Base-by-base conservation (phyloP, 2,329 filamentous ascomycete genomes). In the Nemania bipapillata region DNA sequence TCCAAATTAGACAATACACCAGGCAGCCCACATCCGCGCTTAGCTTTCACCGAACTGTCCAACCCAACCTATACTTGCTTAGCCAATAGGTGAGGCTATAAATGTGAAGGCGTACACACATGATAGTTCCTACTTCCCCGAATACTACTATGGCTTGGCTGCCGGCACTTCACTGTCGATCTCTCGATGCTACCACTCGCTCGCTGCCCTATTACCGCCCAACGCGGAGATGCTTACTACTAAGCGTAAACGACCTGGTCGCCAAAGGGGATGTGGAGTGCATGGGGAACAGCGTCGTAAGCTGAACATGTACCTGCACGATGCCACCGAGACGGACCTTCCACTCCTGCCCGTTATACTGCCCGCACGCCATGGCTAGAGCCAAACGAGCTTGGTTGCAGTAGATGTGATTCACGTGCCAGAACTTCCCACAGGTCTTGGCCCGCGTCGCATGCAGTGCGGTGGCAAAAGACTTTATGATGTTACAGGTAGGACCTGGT, bases 381-480 rank as follows among this genome's bases (percentile, higher is more conserved):
- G 4, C 30, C 30, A 32, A 32, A 32, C 9, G 30, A 32, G 30
- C 4, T 4, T 9, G 30, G 9, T 32, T 32, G 30, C 30, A 32
- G 30, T 9, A 32, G 9, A 32, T 4, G 9, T 32, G 30, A 50
- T n/a, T 28, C 47, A 50, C 47, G 47, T 50, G 40, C 40, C 40
- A 20, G 40, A 6, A 17, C 9, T 12, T 3, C 47, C 24, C 5
- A 9, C 22, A n/a, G 8, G 17, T 15, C 47, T 11, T n/a, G 20
- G 47, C 30, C 9, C 4, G 54, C 12, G 54, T 28, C 20, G 54
- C 24, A 42, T 42, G 35, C 22, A 28, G 35, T 26, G 11, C 35
- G 32, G 54, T 56, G 35, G 26, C 55, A 32, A 30, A 58, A 4
- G 40, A 45, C 40, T 58, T 47, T 26, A 11, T 50, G 12, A 49